Conservation (phyloP, 75 land plant species). For the Chamaecyparis obtusa region DNA sequence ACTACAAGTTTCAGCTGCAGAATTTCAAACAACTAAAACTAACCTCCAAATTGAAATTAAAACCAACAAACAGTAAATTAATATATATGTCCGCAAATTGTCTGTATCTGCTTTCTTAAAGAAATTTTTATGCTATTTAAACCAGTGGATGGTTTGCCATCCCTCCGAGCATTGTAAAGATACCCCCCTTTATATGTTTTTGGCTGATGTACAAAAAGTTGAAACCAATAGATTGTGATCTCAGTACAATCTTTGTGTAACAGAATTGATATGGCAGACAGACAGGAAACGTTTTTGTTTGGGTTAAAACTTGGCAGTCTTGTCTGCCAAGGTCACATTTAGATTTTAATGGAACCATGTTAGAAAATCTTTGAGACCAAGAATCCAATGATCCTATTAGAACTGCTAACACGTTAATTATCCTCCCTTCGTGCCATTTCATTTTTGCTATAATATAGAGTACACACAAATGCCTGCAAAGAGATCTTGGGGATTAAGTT, state of each 20-base stretch:
- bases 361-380: background rate
- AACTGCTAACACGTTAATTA: background rate
- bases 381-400: background rate
- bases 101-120: background rate
- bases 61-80: too few relatives aligned
- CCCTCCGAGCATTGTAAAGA: background rate
- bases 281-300: background rate
- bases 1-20: too few relatives aligned
- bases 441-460: background rate
- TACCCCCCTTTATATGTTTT: background rate
- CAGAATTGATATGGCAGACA: background rate
- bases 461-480: background rate
- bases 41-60: too few relatives aligned
- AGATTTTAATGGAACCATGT: background rate
- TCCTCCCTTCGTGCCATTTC: background rate
- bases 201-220: background rate
- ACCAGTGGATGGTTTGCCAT: background rate
- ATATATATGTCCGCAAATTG: background rate
- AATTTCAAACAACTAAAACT: too few relatives aligned
- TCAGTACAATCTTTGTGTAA: background rate
- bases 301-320: background rate
- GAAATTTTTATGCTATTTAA: background rate
- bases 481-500: background rate
- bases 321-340: background rate
- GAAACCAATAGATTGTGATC: background rate